These are phyloP conservation scores for Coemansia sp. DNA, from an alignment of 192 early-diverging fungal species.

Conservation along the genomic window DNA sequence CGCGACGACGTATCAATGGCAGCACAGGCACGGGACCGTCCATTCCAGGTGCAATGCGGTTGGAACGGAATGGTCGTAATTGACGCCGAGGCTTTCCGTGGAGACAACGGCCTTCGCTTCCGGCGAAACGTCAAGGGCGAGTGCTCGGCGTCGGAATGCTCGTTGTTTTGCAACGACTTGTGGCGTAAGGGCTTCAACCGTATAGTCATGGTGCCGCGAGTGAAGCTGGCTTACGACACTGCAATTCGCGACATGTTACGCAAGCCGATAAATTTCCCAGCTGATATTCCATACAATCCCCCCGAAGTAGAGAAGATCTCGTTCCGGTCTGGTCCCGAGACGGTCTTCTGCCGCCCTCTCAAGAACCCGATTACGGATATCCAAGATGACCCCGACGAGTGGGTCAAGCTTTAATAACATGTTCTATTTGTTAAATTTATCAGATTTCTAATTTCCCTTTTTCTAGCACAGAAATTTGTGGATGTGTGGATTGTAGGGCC, in stretches of 20 bases:
- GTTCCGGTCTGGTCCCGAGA: conserved; percentile 27
- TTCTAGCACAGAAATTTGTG: too few species aligned
- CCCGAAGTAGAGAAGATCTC: conserved; percentile 9
- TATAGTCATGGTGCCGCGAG: conserved; percentile 46
- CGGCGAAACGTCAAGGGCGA: conserved; percentile 34
- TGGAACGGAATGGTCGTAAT: conserved; percentile 57
- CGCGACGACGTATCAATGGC: conserved; percentile 26
- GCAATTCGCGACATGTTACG: conserved; percentile 30
- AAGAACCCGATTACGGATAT: conserved; percentile 8
- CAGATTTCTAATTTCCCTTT: not conserved
- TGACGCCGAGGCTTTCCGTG: conserved; percentile 35
- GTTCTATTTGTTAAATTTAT: not conserved
- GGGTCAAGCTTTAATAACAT: too few species aligned
- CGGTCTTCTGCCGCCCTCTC: conserved; percentile 47
- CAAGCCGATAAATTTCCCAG: conserved; percentile 21
- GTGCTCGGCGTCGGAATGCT: conserved; percentile 60
- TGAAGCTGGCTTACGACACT: conserved; percentile 51
- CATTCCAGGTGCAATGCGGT: conserved; percentile 57
- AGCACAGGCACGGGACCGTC: conserved; percentile 28
- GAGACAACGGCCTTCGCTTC: conserved; percentile 21
- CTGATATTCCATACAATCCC: conserved; percentile 19
- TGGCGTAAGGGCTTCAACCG: conserved; percentile 30
- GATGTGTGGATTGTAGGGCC: too few species aligned
- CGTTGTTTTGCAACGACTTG: conserved; percentile 56
- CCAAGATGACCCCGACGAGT: conserved; percentile 25